Base-by-base conservation (phyloP, 2,329 filamentous ascomycete species). In the Arthrobotrys pseudoclavata region DNA sequence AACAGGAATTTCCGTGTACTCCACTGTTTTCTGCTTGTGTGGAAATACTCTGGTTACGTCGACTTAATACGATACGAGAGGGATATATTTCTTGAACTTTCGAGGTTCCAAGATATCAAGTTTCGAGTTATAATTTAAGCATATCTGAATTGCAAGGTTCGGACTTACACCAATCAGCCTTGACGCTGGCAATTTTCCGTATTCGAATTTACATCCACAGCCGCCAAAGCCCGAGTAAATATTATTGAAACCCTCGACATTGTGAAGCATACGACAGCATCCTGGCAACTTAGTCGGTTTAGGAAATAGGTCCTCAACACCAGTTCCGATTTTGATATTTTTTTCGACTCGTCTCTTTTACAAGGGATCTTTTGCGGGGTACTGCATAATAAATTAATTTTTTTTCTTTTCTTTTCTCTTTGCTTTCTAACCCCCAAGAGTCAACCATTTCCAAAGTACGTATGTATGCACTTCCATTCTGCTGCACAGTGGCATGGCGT, bases 201-300 rank as follows among this genome's bases (percentile, higher is more conserved):
- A 15, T 61, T 26, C 69, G 12, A 15, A 37, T 64, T 66, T 60
- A 60, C 29, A 34, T 24, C 18, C n/a, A 47, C 68, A 69, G 47
- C 47, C 53, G 55, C 64, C 64, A 50, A 47, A 64, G 45, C 34
- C 68, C 63, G 53, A 69, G 40, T 40, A 60, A 64, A 12, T 47
- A 60, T 57, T 13, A n/a, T 47, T 55, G 50, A 34, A 48, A 37
- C 29, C 37, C 24, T 50, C 42, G 29, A 63, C 45, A 66, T 57
- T 66, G 63, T n/a, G 40, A 64, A 69, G 53, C 55, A 61, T 57
- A 34, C 48, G 18, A 60, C 60, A 48, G 48, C 20, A 64, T 66
- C 69, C 60, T 47, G 13, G 69, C 57, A 40, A 55, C 18, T 15
- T 60, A 26, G 45, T 76, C 71, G 29, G 40, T 66, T 76, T 76